Evolutionary conservation across 2,329 filamentous ascomycete species (phyloP), one percentile per base, ranked within the genome.

Genomic region (Acarospora socialis): DNA sequence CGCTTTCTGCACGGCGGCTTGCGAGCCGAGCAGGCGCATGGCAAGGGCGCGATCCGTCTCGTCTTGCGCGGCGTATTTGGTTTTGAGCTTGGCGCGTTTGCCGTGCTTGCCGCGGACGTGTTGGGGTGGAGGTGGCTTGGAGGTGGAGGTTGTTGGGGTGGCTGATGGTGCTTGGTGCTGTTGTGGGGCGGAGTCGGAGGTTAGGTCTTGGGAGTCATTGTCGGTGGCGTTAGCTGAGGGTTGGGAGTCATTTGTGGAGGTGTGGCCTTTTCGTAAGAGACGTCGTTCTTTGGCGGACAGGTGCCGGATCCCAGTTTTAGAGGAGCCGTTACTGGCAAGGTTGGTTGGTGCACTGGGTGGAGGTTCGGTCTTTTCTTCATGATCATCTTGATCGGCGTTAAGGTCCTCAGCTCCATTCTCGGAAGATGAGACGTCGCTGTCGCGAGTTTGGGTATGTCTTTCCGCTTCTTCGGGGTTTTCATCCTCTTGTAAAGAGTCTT

Each of bases 1-100:
- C 9, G 70, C 72, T 40, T 75, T 74, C 44, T 80, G 68, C 21
- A 70, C 68, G 1, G 77, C 77, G 0, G 68, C 67, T 37, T 68
- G 62, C 2, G 81, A 77, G 22, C 90, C 90, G n/a, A 93, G 73
- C n/a, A 95, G 67, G 15, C 75, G 68, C 55, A 94, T 79, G 19
- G 84, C 83, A 0, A 86, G 70, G 5, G 70, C 71, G 8, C 84
- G 81, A 48, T 98, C 90, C 55, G 93, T 87, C 34, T 93, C 84
- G 46, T 95, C 87, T 63, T 95, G 90, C 45, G 92, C 65, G 27
- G 80, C 87, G 58, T 98, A 98, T 53, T 93, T 94, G 36, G 72
- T 63, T 3, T 82, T 82, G 2, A 82, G 75, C 54, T 90, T 92
- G 62, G 92, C 93, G 25, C 77, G 75, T 52, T 92, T 93, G 37